Evolutionary conservation across 139 green algal species (phyloP).

Genomic region (Marvania coccoides): DNA sequence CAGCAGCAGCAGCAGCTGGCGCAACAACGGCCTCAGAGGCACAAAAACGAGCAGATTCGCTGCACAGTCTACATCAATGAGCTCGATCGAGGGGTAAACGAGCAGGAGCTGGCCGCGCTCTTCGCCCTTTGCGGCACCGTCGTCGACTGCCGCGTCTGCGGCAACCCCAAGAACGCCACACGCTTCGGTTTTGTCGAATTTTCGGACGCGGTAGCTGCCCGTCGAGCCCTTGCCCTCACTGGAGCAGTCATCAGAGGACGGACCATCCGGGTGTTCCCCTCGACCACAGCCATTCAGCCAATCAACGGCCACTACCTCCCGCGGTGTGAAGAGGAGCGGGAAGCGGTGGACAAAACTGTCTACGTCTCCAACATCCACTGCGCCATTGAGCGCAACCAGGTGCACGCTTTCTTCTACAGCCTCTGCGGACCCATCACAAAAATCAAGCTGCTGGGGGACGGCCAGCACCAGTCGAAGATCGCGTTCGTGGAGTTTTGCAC

Average conservation of each 20-base stretch:
- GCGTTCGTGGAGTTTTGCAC: conserved; percentile 92
- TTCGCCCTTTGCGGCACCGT: conserved; percentile 67
- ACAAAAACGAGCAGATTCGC: conserved; percentile 51
- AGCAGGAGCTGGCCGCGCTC: conserved; percentile 58
- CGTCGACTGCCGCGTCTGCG: conserved; percentile 90
- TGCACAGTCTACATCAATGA: conserved; percentile 76
- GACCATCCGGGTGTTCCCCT: conserved; percentile 76
- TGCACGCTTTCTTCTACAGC: conserved; percentile 81
- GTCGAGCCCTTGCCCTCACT: conserved; percentile 49
- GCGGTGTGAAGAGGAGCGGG: conserved; percentile 43
- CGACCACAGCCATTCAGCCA: conserved; percentile 89
- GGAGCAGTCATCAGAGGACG: conserved; percentile 59
- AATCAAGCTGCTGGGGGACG: conserved; percentile 83
- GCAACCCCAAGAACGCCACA: conserved; percentile 85
- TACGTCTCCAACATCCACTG: conserved; percentile 94
- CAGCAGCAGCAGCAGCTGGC: too few species aligned
- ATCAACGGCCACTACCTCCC: conserved; percentile 79
- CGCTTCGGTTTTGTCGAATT: conserved; percentile 97
- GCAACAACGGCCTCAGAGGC: too few species aligned
- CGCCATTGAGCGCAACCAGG: conserved; percentile 57
- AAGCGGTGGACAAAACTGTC: conserved; percentile 72
- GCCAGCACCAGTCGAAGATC: conserved; percentile 82
- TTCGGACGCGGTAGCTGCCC: conserved; percentile 37
- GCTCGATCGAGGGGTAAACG: conserved; percentile 68
- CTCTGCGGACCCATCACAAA: conserved; percentile 78